Evolutionary conservation across 306 rosid species (phyloP), one percentile per base, ranked within the genome.

Genomic region (Lathyrus sativus): DNA sequence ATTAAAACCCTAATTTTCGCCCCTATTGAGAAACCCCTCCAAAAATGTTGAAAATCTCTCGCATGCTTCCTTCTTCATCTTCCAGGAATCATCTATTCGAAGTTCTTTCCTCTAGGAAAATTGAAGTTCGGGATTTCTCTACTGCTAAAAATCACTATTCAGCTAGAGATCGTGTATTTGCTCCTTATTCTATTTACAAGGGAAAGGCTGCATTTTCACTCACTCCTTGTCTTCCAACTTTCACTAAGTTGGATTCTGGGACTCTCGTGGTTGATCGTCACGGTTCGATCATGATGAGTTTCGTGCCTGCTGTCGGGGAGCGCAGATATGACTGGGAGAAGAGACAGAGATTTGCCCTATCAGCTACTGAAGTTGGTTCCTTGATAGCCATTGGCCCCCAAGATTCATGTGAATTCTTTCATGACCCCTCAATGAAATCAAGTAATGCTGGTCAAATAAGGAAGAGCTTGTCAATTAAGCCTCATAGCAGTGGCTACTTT

Each of bases 381-480:
- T 71, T 92, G 80, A 86, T 92, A 74, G 81, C 85, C 81, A 77
- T 90, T 85, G 96, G 93, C 46, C 77, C 90, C 64, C 78, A 74
- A 44, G 98, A 88, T 70, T 83, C 96, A n/a, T 88, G 93, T 74
- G 98, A 92, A 79, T 83, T 92, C 69, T 90, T 90, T 73, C 98
- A 90, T 62, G 98, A 92, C 58, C 98, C 98, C 62, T 84, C 93
- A 38, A 89, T 92, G 91, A 60, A 73, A 76, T 82, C 92, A 63
- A 92, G 98, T 71, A 83, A 90, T 79, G 91, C 98, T 70, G 98
- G 98, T 37, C 96, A 90, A 88, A 91, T 90, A 65, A 85, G 96
- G 86, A 92, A 92, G 83, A 92, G 78, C 79, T 79, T 92, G 77
- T 75, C 96, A 2, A 86, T 92, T 74, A 89, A 89, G 86, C 79